phyloP scores from a whole-genome alignment of 768 basidiomycete species.

The Amyloporia xantha region DNA sequence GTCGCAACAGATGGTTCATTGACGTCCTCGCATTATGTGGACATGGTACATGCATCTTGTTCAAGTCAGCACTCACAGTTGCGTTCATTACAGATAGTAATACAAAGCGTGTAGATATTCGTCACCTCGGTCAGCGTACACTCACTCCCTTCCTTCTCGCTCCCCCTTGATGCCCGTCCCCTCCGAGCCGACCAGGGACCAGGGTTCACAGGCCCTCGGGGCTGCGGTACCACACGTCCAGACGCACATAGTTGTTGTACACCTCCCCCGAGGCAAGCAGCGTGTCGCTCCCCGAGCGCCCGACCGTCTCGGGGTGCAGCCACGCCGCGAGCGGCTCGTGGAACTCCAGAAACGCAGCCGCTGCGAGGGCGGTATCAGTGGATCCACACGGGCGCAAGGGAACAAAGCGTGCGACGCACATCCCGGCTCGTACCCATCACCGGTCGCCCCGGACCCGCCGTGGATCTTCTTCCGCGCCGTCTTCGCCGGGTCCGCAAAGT shows the following conservation, averaged over 20 bases:
- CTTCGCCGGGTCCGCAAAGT: constrained; percentile 37
- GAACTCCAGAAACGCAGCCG: constrained; percentile 28
- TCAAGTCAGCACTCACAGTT: no score
- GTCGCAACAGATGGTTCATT: no score
- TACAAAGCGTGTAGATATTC: not conserved
- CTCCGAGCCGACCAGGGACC: no score
- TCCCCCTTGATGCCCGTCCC: no score
- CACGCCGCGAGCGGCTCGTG: constrained; percentile 57
- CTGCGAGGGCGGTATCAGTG: constrained; percentile 3
- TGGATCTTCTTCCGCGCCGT: constrained; percentile 68
- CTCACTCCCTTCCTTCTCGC: no score
- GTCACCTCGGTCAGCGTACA: no score
- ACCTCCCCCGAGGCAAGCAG: constrained; percentile 64
- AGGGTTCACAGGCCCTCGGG: constrained; percentile 6
- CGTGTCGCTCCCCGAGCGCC: constrained; percentile 50
- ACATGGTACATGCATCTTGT: no score
- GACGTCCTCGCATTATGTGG: no score
- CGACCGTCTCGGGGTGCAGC: constrained; percentile 41
- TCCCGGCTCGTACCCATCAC: constrained; percentile 47
- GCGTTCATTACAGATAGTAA: not conserved
- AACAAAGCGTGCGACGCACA: constrained; percentile 33
- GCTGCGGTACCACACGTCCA: constrained; percentile 36
- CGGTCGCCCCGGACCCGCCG: constrained; percentile 57
- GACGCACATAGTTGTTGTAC: constrained; percentile 65
- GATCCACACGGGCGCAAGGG: not conserved